Conservation (phyloP, 352 stramenopile genomes). For the Phytophthora crassamura region DNA sequence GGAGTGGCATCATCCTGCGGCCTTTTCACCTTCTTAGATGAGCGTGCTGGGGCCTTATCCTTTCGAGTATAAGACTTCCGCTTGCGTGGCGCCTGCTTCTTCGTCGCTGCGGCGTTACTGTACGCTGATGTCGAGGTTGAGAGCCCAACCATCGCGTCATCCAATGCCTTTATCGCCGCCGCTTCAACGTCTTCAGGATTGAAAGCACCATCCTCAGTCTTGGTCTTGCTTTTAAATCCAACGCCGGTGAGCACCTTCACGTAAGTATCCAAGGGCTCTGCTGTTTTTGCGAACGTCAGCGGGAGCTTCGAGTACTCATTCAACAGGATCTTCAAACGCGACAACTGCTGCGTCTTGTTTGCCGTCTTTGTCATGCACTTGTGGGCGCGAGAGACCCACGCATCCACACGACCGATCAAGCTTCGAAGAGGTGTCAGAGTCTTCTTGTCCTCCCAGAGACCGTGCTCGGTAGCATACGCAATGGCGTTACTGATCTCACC, state of each 20-base stretch:
- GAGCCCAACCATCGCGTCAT: constrained; percentile 48
- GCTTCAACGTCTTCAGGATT: constrained; percentile 40
- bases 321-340: constrained; percentile 72
- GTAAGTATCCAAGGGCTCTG: constrained; percentile 47
- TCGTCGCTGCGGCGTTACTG: not conserved
- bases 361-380: constrained; percentile 76
- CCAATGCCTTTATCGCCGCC: constrained; percentile 40
- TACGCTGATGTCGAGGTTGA: constrained; percentile 32
- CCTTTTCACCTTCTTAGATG: constrained; percentile 62
- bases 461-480: constrained; percentile 63
- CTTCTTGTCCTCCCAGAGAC: constrained; percentile 81
- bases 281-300: constrained; percentile 60
- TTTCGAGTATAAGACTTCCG: constrained; percentile 72
- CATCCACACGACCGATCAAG: constrained; percentile 79
- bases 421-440: constrained; percentile 63
- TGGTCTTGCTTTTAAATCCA: constrained; percentile 21
- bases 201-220: constrained; percentile 17
- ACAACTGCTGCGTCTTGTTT: constrained; percentile 64
- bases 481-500: constrained; percentile 65
- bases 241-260: constrained; percentile 36
- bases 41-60: constrained; percentile 49
- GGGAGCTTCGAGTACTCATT: constrained; percentile 92
- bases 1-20: constrained; percentile 4
- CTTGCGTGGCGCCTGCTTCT: constrained; percentile 64
- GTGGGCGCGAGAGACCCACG: constrained; percentile 82